phyloP scores from a whole-genome alignment of 2,329 filamentous ascomycete species.

The Claviceps paspali region DNA sequence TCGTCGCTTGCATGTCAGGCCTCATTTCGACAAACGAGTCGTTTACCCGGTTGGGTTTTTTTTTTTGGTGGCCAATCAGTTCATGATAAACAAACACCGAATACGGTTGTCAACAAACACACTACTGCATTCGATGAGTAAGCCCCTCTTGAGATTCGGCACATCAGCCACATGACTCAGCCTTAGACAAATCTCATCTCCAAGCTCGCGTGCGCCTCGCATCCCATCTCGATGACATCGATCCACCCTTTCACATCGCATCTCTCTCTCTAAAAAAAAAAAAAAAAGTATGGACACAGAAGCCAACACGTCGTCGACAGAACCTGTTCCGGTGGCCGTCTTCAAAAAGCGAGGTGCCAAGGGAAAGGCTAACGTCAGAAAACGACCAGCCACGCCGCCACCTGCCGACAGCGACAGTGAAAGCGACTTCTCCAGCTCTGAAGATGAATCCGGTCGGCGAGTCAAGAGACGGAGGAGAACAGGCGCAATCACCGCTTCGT shows the following conservation, averaged over 20 bases:
- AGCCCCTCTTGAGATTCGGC: no score
- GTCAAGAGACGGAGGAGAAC: conserved; percentile 66
- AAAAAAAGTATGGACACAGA: conserved; percentile 5
- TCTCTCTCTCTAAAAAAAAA: no score
- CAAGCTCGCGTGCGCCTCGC: neutral
- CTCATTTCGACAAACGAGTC: no score
- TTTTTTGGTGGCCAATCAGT: no score
- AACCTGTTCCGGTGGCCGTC: conserved; percentile 37
- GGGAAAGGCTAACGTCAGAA: conserved; percentile 61
- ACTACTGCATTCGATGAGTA: no score
- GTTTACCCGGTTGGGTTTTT: no score
- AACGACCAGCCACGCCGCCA: conserved; percentile 65
- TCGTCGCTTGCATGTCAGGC: no score
- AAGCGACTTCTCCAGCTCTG: conserved; percentile 47
- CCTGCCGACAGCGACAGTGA: conserved; percentile 45
- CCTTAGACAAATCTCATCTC: no score
- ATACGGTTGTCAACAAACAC: no score
- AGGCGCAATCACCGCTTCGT: conserved; percentile 50
- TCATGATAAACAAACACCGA: neutral
- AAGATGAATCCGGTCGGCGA: conserved; percentile 60
- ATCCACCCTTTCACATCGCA: no score
- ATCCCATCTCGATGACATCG: neutral
- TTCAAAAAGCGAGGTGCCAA: conserved; percentile 83
- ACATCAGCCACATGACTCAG: conserved; percentile 1
- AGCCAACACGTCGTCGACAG: neutral